phyloP scores from a whole-genome alignment of 1,139 yeast species.

The Yamadazyma kanchanaburiensis region DNA sequence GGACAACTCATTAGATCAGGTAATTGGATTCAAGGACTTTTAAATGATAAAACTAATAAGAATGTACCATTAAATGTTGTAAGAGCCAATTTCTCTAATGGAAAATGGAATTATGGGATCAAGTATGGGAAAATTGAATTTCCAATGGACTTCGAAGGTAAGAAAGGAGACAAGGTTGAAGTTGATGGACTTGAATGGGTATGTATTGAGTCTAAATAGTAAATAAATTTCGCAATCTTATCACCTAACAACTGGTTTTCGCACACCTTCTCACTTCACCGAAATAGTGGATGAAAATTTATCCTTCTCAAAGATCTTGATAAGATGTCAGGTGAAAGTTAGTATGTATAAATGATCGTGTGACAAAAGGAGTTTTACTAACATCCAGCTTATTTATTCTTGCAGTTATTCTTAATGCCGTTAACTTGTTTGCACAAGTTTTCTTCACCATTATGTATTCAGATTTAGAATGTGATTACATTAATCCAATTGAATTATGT shows the following conservation, averaged over 20 bases:
- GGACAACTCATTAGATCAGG: constrained; percentile 52
- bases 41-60: constrained; percentile 31
- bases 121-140: constrained; percentile 25
- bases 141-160: constrained; percentile 21
- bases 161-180: constrained; percentile 10
- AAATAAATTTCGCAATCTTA: too few relatives aligned
- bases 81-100: constrained; percentile 19
- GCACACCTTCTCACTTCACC: not conserved
- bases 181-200: constrained; percentile 16
- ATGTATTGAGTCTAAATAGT: constrained; percentile 16
- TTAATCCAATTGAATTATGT: constrained; percentile 95
- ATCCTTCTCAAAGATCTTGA: constrained; percentile 4
- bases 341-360: constrained; percentile 19
- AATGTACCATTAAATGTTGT: constrained; percentile 25
- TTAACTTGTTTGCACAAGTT: constrained; percentile 85
- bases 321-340: constrained; percentile 28
- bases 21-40: constrained; percentile 52
- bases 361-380: not conserved
- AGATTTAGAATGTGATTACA: constrained; percentile 92
- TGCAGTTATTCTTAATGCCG: constrained; percentile 84
- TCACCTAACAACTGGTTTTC: too few relatives aligned
- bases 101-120: constrained; percentile 24
- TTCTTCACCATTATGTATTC: constrained; percentile 92
- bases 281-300: constrained; percentile 8
- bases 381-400: constrained; percentile 61